phyloP scores from a whole-genome alignment of 225 moss, liverwort and hornwort species.

The Marchantia polymorpha region DNA sequence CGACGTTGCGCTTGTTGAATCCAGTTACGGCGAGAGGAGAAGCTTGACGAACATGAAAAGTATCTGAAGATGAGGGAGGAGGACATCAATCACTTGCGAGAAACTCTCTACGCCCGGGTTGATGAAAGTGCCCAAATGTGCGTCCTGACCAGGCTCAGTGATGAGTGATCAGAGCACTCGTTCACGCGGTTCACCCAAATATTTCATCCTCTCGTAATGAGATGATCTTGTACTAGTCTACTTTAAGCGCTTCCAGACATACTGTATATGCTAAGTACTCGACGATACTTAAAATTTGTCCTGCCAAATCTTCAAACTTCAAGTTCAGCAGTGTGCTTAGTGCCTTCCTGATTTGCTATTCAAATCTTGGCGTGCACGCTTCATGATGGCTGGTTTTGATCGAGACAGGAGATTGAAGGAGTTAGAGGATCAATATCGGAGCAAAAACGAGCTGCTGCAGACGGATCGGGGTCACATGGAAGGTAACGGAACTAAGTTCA shows the following conservation, averaged over 20 bases:
- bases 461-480: slow-evolving; percentile 52
- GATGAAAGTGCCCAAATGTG: slow-evolving; percentile 48
- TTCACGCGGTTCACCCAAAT: not conserved
- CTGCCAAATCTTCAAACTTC: not conserved
- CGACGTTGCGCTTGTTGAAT: not conserved
- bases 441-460: slow-evolving; percentile 48
- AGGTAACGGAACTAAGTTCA: slow-evolving; percentile 26
- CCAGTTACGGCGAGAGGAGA: slow-evolving; percentile 60
- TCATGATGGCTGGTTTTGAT: not conserved
- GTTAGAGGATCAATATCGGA: slow-evolving; percentile 57
- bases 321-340: not conserved
- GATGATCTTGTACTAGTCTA: not conserved
- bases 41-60: slow-evolving; percentile 56
- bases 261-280: too few relatives aligned
- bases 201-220: not conserved
- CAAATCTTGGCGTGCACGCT: not conserved
- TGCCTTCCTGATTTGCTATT: not conserved
- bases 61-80: slow-evolving; percentile 50
- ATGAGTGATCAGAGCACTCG: not conserved
- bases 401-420: slow-evolving; percentile 57
- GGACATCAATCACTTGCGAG: slow-evolving; percentile 47
- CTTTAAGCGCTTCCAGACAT: not conserved
- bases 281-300: not conserved
- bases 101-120: slow-evolving; percentile 53
- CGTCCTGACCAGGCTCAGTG: slow-evolving; percentile 7